Conservation (phyloP, 768 basidiomycete species). For the Coprinopsis cinerea region DNA sequence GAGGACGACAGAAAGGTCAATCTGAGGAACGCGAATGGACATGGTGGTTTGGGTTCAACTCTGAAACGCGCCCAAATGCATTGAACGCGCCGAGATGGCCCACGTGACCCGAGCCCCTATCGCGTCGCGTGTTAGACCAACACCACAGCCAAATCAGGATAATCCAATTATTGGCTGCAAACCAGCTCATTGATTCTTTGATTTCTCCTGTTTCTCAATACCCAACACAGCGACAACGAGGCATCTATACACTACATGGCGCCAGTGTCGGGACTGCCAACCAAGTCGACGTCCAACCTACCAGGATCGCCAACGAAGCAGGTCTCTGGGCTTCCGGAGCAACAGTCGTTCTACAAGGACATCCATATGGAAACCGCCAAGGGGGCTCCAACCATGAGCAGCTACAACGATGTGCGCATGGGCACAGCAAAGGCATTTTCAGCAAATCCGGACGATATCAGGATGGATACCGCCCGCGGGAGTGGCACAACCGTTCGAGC, state of each 20-base stretch:
- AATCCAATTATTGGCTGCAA: not conserved
- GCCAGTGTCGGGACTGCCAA: slow-evolving; percentile 6
- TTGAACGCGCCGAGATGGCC: not conserved
- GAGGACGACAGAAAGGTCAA: slow-evolving; percentile 57
- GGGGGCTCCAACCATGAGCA: slow-evolving; percentile 40
- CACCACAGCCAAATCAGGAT: not conserved
- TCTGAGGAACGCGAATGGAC: slow-evolving; percentile 40
- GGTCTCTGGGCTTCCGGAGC: slow-evolving; percentile 23
- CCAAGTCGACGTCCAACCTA: not conserved
- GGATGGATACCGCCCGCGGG: slow-evolving; percentile 61
- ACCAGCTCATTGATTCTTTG: not conserved
- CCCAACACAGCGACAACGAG: too few relatives aligned
- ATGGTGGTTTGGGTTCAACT: slow-evolving; percentile 7
- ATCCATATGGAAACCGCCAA: slow-evolving; percentile 80
- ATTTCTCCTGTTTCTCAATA: not conserved
- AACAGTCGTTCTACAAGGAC: slow-evolving; percentile 37
- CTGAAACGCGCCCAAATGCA: not conserved
- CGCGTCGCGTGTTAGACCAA: slow-evolving; percentile 4
- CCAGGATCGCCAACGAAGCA: slow-evolving; percentile 22
- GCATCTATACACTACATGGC: not conserved
- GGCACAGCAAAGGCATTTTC: slow-evolving; percentile 50
- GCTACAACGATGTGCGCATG: slow-evolving; percentile 47
- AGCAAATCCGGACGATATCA: slow-evolving; percentile 43
- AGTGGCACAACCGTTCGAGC: slow-evolving; percentile 49
- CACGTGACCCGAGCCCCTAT: slow-evolving; percentile 9